Conservation (phyloP, 2,329 filamentous ascomycete genomes). For the Aspergillus sp. region DNA sequence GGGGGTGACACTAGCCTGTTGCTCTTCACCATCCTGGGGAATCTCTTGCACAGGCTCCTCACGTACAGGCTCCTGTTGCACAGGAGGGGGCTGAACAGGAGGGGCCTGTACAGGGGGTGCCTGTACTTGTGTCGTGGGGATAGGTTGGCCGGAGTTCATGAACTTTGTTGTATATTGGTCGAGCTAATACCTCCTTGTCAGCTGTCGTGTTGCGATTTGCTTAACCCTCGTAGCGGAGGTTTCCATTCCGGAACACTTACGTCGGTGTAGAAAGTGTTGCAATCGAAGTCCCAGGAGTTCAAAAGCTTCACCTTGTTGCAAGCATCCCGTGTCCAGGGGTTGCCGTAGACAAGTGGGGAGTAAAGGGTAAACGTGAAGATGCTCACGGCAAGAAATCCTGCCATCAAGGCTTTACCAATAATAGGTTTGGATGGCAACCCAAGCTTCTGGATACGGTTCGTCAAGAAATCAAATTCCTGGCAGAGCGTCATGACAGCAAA, state of each 20-base stretch:
- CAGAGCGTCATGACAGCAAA: constrained; percentile 87
- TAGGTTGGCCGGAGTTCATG: constrained; percentile 13
- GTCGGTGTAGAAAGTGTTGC: constrained; percentile 81
- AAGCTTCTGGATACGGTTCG: constrained; percentile 65
- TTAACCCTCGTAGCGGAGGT: constrained; percentile 24
- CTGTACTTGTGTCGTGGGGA: constrained; percentile 19
- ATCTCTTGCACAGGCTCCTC: constrained; percentile 17
- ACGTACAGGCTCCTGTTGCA: neutral
- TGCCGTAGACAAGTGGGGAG: constrained; percentile 86
- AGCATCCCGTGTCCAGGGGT: constrained; percentile 83
- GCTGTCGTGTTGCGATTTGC: constrained; percentile 12
- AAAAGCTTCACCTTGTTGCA: constrained; percentile 87
- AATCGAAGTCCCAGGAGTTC: constrained; percentile 93
- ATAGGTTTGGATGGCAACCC: constrained; percentile 65
- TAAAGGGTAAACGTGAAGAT: constrained; percentile 78
- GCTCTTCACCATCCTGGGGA: constrained; percentile 13
- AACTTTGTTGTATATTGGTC: constrained; percentile 34
- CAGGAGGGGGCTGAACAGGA: constrained; percentile 9
- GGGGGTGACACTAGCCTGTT: constrained; percentile 29
- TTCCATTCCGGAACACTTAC: constrained; percentile 58
- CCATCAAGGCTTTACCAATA: constrained; percentile 69
- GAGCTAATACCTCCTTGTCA: constrained; percentile 30
- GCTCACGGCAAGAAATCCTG: constrained; percentile 68
- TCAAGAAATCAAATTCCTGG: constrained; percentile 82
- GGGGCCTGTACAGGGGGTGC: constrained; percentile 8